Evolutionary conservation across 192 early-diverging fungal species (phyloP).

Genomic region (Backusella mclennaniae): DNA sequence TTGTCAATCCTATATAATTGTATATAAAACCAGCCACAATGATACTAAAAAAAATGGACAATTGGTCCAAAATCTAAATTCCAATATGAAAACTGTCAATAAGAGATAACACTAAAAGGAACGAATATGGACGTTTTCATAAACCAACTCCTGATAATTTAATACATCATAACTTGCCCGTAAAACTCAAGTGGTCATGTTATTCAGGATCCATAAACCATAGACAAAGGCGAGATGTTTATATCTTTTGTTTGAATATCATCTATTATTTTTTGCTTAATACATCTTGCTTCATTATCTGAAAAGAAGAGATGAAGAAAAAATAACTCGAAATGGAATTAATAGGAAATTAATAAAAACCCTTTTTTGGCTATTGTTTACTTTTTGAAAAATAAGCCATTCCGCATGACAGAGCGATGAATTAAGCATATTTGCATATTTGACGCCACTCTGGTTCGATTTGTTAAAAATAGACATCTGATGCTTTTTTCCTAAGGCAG

Average conservation of each 20-base stretch:
- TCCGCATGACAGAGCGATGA: background rate
- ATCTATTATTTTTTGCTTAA: background rate
- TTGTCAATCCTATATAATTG: background rate
- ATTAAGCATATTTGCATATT: background rate
- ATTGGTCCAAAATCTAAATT: slow-evolving; percentile 1
- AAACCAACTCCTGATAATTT: background rate
- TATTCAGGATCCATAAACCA: background rate
- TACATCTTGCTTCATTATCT: background rate
- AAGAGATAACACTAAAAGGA: background rate
- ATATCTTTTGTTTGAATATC: background rate
- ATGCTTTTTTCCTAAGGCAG: background rate
- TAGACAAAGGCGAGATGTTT: background rate
- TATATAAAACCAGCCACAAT: background rate
- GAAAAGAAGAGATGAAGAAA: background rate
- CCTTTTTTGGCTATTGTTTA: background rate
- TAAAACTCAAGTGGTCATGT: background rate
- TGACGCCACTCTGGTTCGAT: too few relatives aligned
- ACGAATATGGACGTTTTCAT: background rate
- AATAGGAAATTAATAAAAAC: background rate
- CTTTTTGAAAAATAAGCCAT: background rate
- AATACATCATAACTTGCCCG: background rate
- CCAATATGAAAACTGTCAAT: background rate
- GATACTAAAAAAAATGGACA: background rate
- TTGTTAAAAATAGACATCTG: background rate
- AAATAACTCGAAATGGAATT: background rate